Evolutionary conservation across 1,284 basidiomycete species (phyloP), one percentile per base, ranked within the genome.

Genomic region (Athelia sp.): DNA sequence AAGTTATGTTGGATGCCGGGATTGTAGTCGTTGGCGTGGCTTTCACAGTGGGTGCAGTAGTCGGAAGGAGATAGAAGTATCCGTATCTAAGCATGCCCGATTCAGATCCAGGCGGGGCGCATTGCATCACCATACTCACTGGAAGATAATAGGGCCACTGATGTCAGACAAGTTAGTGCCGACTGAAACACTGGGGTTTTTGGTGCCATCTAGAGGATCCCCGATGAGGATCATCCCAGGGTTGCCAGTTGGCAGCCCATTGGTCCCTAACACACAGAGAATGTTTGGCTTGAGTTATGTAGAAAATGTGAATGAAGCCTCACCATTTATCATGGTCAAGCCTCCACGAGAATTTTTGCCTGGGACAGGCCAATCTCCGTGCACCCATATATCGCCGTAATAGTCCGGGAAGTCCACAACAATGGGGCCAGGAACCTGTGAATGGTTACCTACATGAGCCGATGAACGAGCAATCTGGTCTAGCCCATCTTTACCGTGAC

Each of bases 281-380:
- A n/a, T n/a, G n/a, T n/a, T n/a, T n/a, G n/a, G n/a, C n/a, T n/a
- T n/a, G 26, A 29, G 13, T 29, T 50, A 32, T 49, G 50, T 34
- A 50, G 18, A 45, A 34, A 34, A n/a, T n/a, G 40, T 18, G 46
- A 10, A 34, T 46, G 19, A 15, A n/a, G 6, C 49, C 63, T n/a
- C 59, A 75, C 78, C 74, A 42, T 74, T 69, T 3, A 71, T 77
- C 21, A 83, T 65, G 1, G 73, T 78, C 34, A 84, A 58, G 2
- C 83, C 82, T 18, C 82, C 82, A 22, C 81, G 73, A 21, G 62
- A 58, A 58, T 84, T 85, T 60, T 74, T 69, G 1, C 81, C 80
- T 9, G 76, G 76, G 3, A 76, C 74, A 3, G 71, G 67, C 80
- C 81, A 84, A 50, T 74, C 68, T 14, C 81, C 81, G 50, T 77